A percentile compares a stretch with the other conserved stretches of the same genome.
phyloP scores from a whole-genome alignment of 2,329 filamentous ascomycete genomes.

The Botryotinia narcissicola region DNA sequence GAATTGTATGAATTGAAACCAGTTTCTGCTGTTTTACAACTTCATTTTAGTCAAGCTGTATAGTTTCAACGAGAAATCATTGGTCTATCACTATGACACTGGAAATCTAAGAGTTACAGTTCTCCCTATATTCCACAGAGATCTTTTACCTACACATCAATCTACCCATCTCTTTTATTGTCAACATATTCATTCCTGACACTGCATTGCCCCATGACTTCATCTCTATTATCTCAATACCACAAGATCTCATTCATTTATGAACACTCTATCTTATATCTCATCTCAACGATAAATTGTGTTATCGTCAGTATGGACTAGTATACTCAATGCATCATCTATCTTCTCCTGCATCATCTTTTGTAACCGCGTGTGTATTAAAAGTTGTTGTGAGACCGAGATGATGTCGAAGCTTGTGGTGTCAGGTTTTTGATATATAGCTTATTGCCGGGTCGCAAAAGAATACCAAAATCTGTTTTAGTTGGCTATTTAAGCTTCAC shows the following conservation, averaged over 20 bases:
- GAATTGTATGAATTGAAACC: not conserved
- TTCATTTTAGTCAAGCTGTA: not conserved
- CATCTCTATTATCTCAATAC: not conserved
- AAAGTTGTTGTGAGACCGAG: not conserved
- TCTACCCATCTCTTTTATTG: not conserved
- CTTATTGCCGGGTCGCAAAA: too few species aligned
- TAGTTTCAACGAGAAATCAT: not conserved
- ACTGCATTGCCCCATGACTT: not conserved
- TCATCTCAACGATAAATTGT: not conserved
- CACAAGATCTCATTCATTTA: not conserved
- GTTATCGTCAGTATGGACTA: not conserved
- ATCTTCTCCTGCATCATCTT: not conserved
- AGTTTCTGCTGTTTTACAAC: not conserved
- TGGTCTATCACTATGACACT: not conserved
- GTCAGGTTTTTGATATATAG: not conserved
- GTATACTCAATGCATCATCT: not conserved
- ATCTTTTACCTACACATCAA: not conserved
- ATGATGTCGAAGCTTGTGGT: not conserved
- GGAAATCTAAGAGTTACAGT: not conserved
- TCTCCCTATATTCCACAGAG: not conserved
- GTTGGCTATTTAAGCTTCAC: not conserved
- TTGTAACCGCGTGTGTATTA: not conserved
- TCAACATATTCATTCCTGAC: not conserved
- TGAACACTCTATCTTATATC: not conserved
- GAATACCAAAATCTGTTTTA: not conserved